These are phyloP conservation scores for Cordyceps militaris DNA, from an alignment of 2,329 filamentous ascomycete species.

Conservation along the genomic window DNA sequence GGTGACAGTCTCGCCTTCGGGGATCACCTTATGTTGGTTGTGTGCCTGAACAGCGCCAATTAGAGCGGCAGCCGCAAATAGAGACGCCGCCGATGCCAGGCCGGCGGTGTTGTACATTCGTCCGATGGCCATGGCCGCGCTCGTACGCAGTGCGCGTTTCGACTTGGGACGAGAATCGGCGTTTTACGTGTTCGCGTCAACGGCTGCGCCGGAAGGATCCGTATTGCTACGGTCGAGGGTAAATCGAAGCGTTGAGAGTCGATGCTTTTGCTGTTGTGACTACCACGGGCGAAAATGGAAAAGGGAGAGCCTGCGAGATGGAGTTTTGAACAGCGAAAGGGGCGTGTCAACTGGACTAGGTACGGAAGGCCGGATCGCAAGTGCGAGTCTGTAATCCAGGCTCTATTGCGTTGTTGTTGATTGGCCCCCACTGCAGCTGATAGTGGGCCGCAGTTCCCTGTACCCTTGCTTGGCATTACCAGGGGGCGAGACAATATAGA, in stretches of 20 bases:
- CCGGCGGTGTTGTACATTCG: neutral
- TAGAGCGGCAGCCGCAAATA: constrained; percentile 13
- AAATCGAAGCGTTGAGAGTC: neutral
- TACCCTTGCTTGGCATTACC: too few species aligned
- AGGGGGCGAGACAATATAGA: too few species aligned
- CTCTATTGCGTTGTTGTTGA: neutral
- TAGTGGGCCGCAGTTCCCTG: neutral
- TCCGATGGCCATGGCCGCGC: neutral
- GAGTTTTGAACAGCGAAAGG: neutral
- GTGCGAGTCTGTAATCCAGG: neutral
- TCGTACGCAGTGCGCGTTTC: neutral
- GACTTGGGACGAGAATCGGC: neutral
- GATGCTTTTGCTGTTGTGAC: too few species aligned
- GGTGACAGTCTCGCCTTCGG: constrained; percentile 63
- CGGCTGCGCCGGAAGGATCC: neutral
- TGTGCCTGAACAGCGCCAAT: constrained; percentile 30
- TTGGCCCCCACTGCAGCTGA: neutral
- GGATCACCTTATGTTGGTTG: constrained; percentile 49
- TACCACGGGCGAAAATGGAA: neutral
- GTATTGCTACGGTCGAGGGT: neutral
- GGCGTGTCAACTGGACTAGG: neutral
- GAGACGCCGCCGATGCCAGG: neutral
- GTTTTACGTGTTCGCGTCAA: too few species aligned
- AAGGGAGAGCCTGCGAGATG: neutral
- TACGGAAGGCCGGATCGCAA: neutral